Conservation (phyloP, 2,329 filamentous ascomycete genomes). For the Diaporthe longicolla region DNA sequence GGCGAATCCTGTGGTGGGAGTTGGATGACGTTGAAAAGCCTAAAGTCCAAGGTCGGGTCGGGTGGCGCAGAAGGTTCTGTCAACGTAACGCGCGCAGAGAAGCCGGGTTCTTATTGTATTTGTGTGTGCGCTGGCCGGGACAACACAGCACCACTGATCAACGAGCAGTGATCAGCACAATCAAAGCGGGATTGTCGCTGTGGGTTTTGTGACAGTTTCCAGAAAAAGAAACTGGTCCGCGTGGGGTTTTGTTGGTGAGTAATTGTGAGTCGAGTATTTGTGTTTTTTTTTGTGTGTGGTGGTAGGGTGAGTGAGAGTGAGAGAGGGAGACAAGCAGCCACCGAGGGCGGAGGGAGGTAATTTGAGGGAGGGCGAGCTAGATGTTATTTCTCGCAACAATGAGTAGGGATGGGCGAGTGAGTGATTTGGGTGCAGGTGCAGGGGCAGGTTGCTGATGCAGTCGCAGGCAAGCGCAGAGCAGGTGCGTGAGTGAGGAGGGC, state of each 20-base stretch:
- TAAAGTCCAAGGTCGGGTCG: background rate
- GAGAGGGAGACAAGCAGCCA: background rate
- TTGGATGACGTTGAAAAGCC: constrained; percentile 36
- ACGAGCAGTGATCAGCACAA: constrained; percentile 8
- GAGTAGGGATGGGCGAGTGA: constrained; percentile 19
- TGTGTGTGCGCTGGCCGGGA: background rate
- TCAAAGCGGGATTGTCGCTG: background rate
- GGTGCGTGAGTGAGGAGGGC: background rate
- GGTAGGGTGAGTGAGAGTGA: background rate
- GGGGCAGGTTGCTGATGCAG: background rate
- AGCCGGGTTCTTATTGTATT: constrained; percentile 12
- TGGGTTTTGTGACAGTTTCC: constrained; percentile 4
- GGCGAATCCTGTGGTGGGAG: constrained; percentile 36
- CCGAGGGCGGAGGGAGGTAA: constrained; percentile 10
- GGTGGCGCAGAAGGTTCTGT: constrained; percentile 28
- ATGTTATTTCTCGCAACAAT: constrained; percentile 21
- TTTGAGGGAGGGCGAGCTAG: constrained; percentile 18
- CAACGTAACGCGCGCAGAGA: constrained; percentile 1
- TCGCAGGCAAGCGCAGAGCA: background rate
- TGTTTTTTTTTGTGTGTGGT: constrained; percentile 8
- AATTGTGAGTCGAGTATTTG: background rate
- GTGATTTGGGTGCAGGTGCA: constrained; percentile 11
- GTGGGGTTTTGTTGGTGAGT: background rate
- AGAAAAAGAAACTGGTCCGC: background rate
- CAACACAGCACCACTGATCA: constrained; percentile 8